phyloP scores from a whole-genome alignment of 495 filamentous ascomycete species.

The Penicillium silybi region DNA sequence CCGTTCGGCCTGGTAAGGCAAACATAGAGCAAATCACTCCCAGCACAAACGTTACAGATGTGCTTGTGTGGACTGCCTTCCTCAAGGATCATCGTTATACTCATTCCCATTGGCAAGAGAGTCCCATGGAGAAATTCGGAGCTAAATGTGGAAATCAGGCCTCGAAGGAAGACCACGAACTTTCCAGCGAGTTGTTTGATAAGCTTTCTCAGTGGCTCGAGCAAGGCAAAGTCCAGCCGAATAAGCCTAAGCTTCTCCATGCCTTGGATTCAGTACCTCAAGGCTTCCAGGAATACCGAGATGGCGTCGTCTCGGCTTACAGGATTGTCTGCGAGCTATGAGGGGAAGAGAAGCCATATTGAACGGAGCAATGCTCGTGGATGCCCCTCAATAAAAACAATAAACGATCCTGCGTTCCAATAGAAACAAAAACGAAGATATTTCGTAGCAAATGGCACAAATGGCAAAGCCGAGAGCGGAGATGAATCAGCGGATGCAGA shows the following conservation, averaged over 20 bases:
- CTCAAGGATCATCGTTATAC: conserved; percentile 30
- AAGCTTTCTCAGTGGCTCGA: conserved; percentile 24
- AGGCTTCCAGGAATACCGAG: conserved; percentile 25
- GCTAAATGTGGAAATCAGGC: conserved; percentile 13
- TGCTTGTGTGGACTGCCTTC: conserved; percentile 33
- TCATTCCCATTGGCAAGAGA: conserved; percentile 23
- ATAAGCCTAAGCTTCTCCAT: conserved; percentile 6
- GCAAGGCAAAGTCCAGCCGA: conserved; percentile 18
- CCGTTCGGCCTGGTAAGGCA: conserved; percentile 28
- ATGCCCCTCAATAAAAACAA: neutral
- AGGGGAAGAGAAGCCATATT: neutral
- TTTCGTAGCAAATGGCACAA: too few relatives aligned
- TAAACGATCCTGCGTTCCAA: neutral
- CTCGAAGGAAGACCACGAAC: conserved; percentile 23
- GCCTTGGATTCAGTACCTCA: conserved; percentile 16
- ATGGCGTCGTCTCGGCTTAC: conserved; percentile 23
- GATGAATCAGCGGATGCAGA: conserved; percentile 3
- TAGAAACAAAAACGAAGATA: neutral
- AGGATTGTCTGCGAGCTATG: conserved; percentile 26
- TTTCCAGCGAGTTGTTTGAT: conserved; percentile 26
- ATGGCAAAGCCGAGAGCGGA: neutral
- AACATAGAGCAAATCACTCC: conserved; percentile 22
- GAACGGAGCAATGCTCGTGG: neutral
- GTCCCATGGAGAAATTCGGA: neutral
- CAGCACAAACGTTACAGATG: conserved; percentile 22